Conservation (phyloP, 257 asterid species). For the Sherardia arvensis region DNA sequence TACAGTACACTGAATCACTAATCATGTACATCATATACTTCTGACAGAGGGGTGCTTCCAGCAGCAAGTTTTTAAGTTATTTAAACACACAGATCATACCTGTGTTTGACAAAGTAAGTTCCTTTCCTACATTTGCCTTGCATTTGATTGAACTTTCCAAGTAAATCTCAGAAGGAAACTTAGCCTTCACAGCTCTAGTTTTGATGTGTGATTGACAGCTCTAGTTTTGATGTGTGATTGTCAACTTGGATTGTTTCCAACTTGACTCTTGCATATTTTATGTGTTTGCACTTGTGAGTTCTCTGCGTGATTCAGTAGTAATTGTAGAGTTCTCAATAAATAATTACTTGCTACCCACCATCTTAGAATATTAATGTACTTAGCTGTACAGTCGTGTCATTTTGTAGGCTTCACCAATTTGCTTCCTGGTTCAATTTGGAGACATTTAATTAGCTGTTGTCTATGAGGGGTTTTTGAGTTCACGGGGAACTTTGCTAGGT, state of each 20-base stretch:
- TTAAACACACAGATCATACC: slow-evolving; percentile 76
- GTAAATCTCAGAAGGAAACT: background rate
- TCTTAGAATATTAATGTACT: background rate
- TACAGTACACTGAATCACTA: background rate
- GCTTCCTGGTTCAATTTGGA: background rate
- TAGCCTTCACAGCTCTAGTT: background rate
- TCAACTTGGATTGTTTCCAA: background rate
- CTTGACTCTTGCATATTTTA: background rate
- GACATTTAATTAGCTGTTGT: background rate
- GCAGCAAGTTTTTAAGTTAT: slow-evolving; percentile 76
- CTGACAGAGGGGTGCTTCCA: slow-evolving; percentile 80
- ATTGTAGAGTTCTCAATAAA: background rate
- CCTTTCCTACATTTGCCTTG: background rate
- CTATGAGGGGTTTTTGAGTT: background rate
- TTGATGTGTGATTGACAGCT: background rate
- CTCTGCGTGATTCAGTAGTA: background rate
- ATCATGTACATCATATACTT: slow-evolving; percentile 12
- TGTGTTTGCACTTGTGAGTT: background rate
- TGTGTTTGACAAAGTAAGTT: slow-evolving; percentile 79
- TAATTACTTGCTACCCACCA: background rate
- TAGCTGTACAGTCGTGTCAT: background rate
- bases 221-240: background rate
- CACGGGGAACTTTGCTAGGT: background rate
- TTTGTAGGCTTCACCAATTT: background rate
- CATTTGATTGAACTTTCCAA: background rate